phyloP scores from a whole-genome alignment of 208 protist species.

The Trypanosoma boissoni region DNA sequence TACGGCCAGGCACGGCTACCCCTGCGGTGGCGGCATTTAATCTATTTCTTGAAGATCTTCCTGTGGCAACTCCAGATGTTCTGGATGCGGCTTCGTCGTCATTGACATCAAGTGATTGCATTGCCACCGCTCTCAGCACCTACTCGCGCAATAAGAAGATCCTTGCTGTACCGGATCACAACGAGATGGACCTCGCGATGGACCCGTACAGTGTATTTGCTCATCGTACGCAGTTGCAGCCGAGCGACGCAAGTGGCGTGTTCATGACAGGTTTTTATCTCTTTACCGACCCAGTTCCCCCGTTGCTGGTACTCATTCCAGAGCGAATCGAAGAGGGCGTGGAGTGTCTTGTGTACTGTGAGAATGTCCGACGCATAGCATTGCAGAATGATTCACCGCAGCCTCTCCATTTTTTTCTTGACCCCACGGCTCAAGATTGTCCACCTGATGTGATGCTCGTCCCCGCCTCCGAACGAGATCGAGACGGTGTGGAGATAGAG shows the following conservation, averaged over 20 bases:
- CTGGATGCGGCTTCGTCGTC: slow-evolving; percentile 2
- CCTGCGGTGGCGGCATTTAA: slow-evolving; percentile 51
- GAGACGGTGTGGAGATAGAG: slow-evolving; percentile 36
- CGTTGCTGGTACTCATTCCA: slow-evolving; percentile 56
- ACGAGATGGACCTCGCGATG: slow-evolving; percentile 5
- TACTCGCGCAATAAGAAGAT: slow-evolving; percentile 10
- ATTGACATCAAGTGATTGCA: slow-evolving; percentile 9
- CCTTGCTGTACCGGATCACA: slow-evolving; percentile 13
- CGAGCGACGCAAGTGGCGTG: slow-evolving; percentile 21
- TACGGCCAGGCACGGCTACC: slow-evolving; percentile 32
- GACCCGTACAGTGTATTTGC: slow-evolving; percentile 49
- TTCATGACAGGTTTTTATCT: slow-evolving; percentile 78
- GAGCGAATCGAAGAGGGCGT: slow-evolving; percentile 64
- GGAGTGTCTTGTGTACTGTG: slow-evolving; percentile 70
- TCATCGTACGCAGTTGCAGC: slow-evolving; percentile 18
- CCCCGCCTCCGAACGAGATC: slow-evolving; percentile 23
- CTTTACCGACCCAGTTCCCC: slow-evolving; percentile 63
- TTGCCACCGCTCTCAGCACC: not conserved
- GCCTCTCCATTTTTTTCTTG: slow-evolving; percentile 65
- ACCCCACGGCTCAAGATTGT: slow-evolving; percentile 55
- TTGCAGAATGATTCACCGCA: slow-evolving; percentile 74
- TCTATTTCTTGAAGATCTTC: slow-evolving; percentile 76
- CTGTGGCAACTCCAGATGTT: slow-evolving; percentile 24
- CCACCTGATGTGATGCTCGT: slow-evolving; percentile 30
- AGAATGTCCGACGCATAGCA: slow-evolving; percentile 63